phyloP scores from a whole-genome alignment of 1,284 basidiomycete species.

The Pseudozyma hubeiensis region DNA sequence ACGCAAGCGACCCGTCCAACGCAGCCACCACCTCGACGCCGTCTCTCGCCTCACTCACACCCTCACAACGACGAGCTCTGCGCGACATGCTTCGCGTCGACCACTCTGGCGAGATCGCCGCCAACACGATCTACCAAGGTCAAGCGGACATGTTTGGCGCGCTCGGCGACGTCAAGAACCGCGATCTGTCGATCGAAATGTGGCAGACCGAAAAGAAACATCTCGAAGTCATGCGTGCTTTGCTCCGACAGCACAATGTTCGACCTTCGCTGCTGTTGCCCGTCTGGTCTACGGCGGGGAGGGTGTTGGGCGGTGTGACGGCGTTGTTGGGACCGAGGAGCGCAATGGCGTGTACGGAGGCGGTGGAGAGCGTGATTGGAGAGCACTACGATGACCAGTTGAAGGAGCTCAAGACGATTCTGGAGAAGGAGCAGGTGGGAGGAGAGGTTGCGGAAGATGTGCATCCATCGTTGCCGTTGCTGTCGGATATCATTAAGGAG shows the following conservation, averaged over 20 bases:
- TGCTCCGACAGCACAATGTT: conserved; percentile 84
- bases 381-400: conserved; percentile 90
- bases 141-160: conserved; percentile 65
- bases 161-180: conserved; percentile 49
- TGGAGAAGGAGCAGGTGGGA: conserved; percentile 21
- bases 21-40: conserved; percentile 32
- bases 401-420: conserved; percentile 47
- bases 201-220: conserved; percentile 97
- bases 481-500: conserved; percentile 82
- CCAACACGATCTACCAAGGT: conserved; percentile 68
- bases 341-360: conserved; percentile 98
- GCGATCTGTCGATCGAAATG: conserved; percentile 80
- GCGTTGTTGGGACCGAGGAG: conserved; percentile 90
- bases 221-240: conserved; percentile 82
- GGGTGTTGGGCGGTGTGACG: conserved; percentile 84
- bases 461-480: conserved; percentile 81
- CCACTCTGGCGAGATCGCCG: conserved; percentile 67
- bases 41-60: conserved; percentile 44
- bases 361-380: conserved; percentile 95
- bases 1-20: neutral
- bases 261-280: conserved; percentile 86
- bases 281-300: conserved; percentile 85
- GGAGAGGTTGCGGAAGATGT: conserved; percentile 15
- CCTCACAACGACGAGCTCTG: conserved; percentile 46
- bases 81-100: conserved; percentile 66